These are phyloP conservation scores for Trypethelium eluteriae DNA, from an alignment of 495 filamentous ascomycete species.

Conservation along the genomic window DNA sequence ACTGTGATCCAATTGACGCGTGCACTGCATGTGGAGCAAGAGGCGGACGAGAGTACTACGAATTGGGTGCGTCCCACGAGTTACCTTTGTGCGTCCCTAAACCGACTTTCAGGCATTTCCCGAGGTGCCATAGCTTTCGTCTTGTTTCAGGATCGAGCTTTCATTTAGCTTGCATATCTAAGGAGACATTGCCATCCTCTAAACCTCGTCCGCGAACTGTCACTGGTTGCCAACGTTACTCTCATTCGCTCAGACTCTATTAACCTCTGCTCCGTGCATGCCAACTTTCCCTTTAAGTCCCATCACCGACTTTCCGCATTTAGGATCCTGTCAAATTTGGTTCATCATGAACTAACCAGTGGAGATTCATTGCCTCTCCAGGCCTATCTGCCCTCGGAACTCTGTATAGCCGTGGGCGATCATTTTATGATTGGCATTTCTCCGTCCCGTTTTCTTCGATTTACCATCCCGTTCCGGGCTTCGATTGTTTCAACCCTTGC, in stretches of 20 bases:
- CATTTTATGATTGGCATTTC: slow-evolving; percentile 3
- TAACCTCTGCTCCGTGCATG: slow-evolving; percentile 1
- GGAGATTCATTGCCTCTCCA: slow-evolving; percentile 4
- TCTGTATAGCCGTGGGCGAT: neutral
- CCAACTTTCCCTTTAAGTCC: neutral
- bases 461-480: neutral
- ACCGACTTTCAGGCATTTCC: neutral
- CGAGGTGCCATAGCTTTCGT: neutral
- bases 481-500: slow-evolving; percentile 2
- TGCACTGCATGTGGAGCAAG: neutral
- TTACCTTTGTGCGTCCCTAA: neutral
- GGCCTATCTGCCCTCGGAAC: neutral
- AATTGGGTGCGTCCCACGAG: neutral
- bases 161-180: slow-evolving; percentile 5
- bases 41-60: neutral
- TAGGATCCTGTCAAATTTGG: neutral
- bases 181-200: slow-evolving; percentile 6
- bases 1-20: neutral
- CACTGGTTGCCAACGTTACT: neutral
- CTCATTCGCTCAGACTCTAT: slow-evolving; percentile 5
- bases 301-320: neutral
- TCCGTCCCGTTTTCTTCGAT: neutral
- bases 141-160: neutral
- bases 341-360: neutral
- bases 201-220: neutral